Evolutionary conservation across 2,329 filamentous ascomycete species (phyloP).

Genomic region (Coleophoma crateriformis): DNA sequence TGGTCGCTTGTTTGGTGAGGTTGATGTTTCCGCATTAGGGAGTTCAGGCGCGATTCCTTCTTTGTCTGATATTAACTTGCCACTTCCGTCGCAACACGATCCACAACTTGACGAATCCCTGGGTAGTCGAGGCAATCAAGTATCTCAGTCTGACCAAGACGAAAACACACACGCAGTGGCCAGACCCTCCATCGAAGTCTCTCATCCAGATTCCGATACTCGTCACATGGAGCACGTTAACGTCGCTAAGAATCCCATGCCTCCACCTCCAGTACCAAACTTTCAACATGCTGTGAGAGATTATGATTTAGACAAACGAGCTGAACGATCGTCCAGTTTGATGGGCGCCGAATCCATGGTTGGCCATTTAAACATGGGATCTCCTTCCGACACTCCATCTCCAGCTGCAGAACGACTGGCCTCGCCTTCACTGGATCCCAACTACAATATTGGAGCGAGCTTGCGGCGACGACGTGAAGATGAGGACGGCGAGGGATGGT

Average conservation of each 20-base stretch:
- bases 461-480: slow-evolving; percentile 24
- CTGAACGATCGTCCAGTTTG: slow-evolving; percentile 20
- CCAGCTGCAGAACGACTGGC: slow-evolving; percentile 4
- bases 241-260: slow-evolving; percentile 7
- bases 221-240: background rate
- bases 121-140: background rate
- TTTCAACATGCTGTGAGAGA: background rate
- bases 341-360: slow-evolving; percentile 26
- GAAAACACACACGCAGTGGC: background rate
- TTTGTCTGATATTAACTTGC: slow-evolving; percentile 19
- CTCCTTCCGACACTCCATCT: slow-evolving; percentile 18
- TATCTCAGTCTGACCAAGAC: background rate
- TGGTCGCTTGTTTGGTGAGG: slow-evolving; percentile 25
- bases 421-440: slow-evolving; percentile 5
- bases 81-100: slow-evolving; percentile 5
- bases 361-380: slow-evolving; percentile 25
- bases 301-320: slow-evolving; percentile 5
- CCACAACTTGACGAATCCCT: background rate
- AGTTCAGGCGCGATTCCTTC: slow-evolving; percentile 24
- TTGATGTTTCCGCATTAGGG: slow-evolving; percentile 20
- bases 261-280: slow-evolving; percentile 6
- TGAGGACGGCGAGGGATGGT: slow-evolving; percentile 15
- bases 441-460: slow-evolving; percentile 7
- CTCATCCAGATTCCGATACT: background rate
- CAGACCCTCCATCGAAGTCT: background rate